A percentile compares a stretch with the other conserved stretches of the same genome.
Evolutionary conservation across 1,139 yeast genomes (phyloP).

Genomic region (Blastobotrys ciferrii): DNA sequence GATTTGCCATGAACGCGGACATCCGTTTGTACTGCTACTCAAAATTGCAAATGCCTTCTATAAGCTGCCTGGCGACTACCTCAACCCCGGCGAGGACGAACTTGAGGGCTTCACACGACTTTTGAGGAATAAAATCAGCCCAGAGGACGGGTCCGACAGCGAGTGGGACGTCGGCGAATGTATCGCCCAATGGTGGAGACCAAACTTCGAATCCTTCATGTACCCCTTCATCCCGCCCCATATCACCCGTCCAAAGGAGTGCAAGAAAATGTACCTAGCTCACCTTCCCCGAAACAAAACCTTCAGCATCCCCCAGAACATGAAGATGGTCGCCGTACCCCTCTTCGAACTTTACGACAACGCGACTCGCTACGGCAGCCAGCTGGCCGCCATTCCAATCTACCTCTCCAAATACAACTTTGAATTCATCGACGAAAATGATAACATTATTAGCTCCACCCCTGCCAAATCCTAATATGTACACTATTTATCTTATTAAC

Average conservation of each 20-base stretch:
- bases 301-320: conserved; percentile 34
- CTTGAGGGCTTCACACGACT: conserved; percentile 31
- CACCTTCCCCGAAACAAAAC: conserved; percentile 34
- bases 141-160: conserved; percentile 22
- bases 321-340: conserved; percentile 38
- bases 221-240: conserved; percentile 42
- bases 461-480: conserved; percentile 1
- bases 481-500: neutral
- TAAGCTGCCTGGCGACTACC: conserved; percentile 39
- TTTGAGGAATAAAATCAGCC: conserved; percentile 32
- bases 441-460: conserved; percentile 10
- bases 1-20: conserved; percentile 38
- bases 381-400: conserved; percentile 36
- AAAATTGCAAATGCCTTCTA: conserved; percentile 35
- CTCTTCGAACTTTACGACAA: conserved; percentile 40
- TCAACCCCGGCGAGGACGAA: conserved; percentile 36
- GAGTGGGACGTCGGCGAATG: conserved; percentile 39
- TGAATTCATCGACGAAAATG: conserved; percentile 31
- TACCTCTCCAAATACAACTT: conserved; percentile 37
- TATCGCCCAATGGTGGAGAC: conserved; percentile 42
- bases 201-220: conserved; percentile 36
- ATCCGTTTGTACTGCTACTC: conserved; percentile 38
- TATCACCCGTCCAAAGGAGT: conserved; percentile 38
- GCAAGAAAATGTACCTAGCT: conserved; percentile 37
- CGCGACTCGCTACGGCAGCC: conserved; percentile 35